A percentile compares a stretch with the other conserved stretches of the same genome.
Conservation (phyloP, 148 eudicot genomes). For the Limonium bicolor region DNA sequence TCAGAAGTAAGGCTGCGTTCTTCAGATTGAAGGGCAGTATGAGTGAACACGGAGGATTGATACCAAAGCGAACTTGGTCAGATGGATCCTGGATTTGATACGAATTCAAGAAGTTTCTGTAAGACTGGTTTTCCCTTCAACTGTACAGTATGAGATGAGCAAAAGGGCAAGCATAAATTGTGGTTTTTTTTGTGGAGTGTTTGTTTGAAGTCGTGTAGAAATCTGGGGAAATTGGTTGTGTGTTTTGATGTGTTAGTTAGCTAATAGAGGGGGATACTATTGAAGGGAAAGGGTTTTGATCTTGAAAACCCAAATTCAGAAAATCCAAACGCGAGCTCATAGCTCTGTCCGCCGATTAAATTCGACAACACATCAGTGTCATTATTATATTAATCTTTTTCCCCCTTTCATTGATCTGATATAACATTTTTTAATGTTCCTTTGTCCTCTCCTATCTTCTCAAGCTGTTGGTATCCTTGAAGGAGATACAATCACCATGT, state of each 20-base stretch:
- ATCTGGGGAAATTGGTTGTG: neutral
- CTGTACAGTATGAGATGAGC: neutral
- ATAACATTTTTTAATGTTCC: too few species aligned
- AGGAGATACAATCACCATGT: too few species aligned
- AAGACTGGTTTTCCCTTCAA: neutral
- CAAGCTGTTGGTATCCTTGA: too few species aligned
- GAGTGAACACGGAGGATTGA: slow-evolving; percentile 71
- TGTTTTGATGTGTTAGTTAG: neutral
- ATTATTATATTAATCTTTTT: too few species aligned
- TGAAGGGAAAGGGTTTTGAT: too few species aligned
- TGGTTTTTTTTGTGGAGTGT: neutral
- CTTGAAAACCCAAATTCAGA: too few species aligned
- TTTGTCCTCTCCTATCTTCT: too few species aligned
- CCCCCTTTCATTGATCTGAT: too few species aligned
- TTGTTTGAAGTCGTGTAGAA: slow-evolving; percentile 3
- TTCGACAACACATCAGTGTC: too few species aligned
- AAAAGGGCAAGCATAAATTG: neutral
- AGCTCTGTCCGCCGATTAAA: too few species aligned
- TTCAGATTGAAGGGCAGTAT: slow-evolving; percentile 61
- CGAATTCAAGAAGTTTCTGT: slow-evolving; percentile 1
- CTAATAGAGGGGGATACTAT: too few species aligned
- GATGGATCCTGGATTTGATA: slow-evolving; percentile 31
- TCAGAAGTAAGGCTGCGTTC: slow-evolving; percentile 45
- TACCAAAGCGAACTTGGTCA: slow-evolving; percentile 32
- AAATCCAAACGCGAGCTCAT: too few species aligned